phyloP scores from a whole-genome alignment of 106 monocot genomes.

The Allium sativum region DNA sequence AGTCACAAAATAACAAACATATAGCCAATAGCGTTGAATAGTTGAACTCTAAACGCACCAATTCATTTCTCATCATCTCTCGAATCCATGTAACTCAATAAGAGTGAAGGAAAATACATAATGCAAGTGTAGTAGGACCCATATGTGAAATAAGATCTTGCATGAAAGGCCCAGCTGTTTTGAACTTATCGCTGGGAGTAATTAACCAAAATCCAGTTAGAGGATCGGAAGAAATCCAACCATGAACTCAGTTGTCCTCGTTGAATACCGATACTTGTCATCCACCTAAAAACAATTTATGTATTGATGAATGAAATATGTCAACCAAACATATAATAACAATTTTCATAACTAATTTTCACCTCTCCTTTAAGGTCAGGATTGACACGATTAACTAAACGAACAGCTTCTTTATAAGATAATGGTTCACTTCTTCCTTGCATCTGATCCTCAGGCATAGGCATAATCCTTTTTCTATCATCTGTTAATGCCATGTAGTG shows the following conservation, averaged over 20 bases:
- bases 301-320: no score
- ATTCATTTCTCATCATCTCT: no score
- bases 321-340: no score
- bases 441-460: conserved; percentile 30
- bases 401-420: conserved; percentile 54
- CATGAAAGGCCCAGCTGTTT: conserved; percentile 67
- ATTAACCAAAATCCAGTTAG: conserved; percentile 76
- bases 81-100: no score
- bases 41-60: no score
- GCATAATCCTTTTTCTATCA: conserved; percentile 59
- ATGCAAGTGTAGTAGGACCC: conserved; percentile 74
- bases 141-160: conserved; percentile 82
- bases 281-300: conserved; percentile 50
- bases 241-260: conserved; percentile 71
- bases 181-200: conserved; percentile 86
- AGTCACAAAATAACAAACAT: neutral
- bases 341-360: neutral
- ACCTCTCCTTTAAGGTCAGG: conserved; percentile 43
- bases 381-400: conserved; percentile 36
- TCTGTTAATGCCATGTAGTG: conserved; percentile 69
- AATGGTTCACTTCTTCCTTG: conserved; percentile 23
- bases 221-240: conserved; percentile 60
- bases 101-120: conserved; percentile 18
- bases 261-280: conserved; percentile 96
- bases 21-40: neutral